Evolutionary conservation across 495 filamentous ascomycete genomes (phyloP).

Genomic region (Ramalina intermedia): DNA sequence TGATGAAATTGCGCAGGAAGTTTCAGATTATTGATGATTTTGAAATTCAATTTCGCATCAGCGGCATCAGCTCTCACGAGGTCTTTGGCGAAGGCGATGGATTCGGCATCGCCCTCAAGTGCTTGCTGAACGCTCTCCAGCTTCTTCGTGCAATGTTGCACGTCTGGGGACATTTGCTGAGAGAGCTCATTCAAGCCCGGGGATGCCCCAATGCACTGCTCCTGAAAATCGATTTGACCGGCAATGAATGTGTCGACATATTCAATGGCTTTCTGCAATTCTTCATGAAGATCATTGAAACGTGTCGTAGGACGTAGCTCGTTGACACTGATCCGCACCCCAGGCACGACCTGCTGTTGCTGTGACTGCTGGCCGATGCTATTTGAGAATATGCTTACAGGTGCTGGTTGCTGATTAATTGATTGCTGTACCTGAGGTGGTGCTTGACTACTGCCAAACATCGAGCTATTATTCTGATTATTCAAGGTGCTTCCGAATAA

Average conservation of each 20-base stretch:
- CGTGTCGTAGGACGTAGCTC: conserved; percentile 74
- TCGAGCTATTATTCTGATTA: conserved; percentile 7
- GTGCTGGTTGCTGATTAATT: conserved; percentile 24
- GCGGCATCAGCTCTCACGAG: conserved; percentile 52
- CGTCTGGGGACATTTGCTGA: conserved; percentile 53
- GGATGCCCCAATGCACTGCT: conserved; percentile 40
- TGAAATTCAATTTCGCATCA: conserved; percentile 60
- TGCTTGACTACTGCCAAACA: conserved; percentile 6
- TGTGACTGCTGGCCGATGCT: conserved; percentile 30
- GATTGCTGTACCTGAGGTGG: conserved; percentile 34
- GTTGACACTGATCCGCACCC: conserved; percentile 61
- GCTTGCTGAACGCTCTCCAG: conserved; percentile 59
- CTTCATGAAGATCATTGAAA: conserved; percentile 73
- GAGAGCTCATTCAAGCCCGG: conserved; percentile 45
- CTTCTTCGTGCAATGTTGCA: conserved; percentile 57
- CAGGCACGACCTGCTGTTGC: conserved; percentile 41
- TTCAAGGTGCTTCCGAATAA: conserved; percentile 21
- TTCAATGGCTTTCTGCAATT: conserved; percentile 64
- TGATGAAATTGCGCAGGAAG: conserved; percentile 61
- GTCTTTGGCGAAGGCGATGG: conserved; percentile 49
- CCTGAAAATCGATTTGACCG: conserved; percentile 44
- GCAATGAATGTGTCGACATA: conserved; percentile 59
- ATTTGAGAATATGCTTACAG: conserved; percentile 14
- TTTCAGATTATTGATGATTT: conserved; percentile 60
- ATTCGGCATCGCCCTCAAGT: conserved; percentile 55